Percentiles rank a stretch among this genome's conserved stretches.
phyloP scores from a whole-genome alignment of 176 grass and related monocot genomes.

The Triticum timopheevii region DNA sequence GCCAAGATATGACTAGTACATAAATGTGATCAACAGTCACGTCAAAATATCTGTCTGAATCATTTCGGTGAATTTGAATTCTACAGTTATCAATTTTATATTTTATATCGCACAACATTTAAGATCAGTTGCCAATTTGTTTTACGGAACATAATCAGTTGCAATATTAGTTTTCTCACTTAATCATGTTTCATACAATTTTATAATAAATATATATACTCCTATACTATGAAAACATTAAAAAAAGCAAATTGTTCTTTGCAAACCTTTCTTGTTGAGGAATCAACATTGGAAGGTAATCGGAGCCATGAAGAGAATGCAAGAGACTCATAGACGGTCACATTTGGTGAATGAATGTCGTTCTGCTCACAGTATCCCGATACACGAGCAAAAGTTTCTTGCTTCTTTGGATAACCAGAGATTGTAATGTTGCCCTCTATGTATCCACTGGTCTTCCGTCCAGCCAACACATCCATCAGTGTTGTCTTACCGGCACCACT shows the following conservation, averaged over 20 bases:
- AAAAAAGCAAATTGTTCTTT: neutral
- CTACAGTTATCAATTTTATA: neutral
- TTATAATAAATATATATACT: neutral
- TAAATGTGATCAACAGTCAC: neutral
- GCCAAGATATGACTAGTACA: neutral
- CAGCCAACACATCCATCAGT: slow-evolving; percentile 74
- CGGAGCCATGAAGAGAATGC: slow-evolving; percentile 67
- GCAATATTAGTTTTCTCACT: neutral
- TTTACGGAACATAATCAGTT: neutral
- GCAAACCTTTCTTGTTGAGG: slow-evolving; percentile 70
- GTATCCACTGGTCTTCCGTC: slow-evolving; percentile 77
- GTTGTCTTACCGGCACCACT: slow-evolving; percentile 91
- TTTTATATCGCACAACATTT: neutral
- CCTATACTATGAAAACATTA: neutral
- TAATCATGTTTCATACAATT: slow-evolving; percentile 2
- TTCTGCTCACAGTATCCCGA: slow-evolving; percentile 86
- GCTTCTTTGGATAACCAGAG: slow-evolving; percentile 80
- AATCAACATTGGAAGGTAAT: slow-evolving; percentile 45
- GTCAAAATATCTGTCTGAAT: neutral
- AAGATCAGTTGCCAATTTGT: neutral
- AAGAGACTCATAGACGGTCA: slow-evolving; percentile 78
- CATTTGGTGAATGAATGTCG: slow-evolving; percentile 83
- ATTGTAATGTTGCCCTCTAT: slow-evolving; percentile 64
- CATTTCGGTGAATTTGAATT: neutral
- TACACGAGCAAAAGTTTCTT: slow-evolving; percentile 87